Percentiles rank a stretch among this genome's conserved stretches.
Evolutionary conservation across 2,329 filamentous ascomycete species (phyloP).

Genomic region (Teratosphaeria viscida): DNA sequence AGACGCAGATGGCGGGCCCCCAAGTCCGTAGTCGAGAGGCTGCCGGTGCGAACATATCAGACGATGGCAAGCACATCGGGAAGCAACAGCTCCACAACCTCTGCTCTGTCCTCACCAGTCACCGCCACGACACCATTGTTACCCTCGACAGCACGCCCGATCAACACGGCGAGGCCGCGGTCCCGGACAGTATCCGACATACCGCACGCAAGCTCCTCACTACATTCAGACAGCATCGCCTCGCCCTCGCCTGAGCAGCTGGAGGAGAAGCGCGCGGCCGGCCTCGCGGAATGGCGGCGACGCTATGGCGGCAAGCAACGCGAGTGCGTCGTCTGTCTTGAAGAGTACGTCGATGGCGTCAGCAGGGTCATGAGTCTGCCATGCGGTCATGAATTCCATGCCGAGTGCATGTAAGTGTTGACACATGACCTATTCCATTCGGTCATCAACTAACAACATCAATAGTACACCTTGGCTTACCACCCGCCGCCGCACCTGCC

Average conservation of each 20-base stretch:
- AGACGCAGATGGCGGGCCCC: slow-evolving; percentile 91
- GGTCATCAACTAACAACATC: not conserved
- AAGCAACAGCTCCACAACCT: slow-evolving; percentile 40
- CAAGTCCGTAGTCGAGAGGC: slow-evolving; percentile 84
- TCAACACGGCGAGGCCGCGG: slow-evolving; percentile 46
- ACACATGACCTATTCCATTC: not conserved
- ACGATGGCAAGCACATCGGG: slow-evolving; percentile 58
- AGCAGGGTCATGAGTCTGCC: slow-evolving; percentile 94
- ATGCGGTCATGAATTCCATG: slow-evolving; percentile 96
- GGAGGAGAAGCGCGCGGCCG: slow-evolving; percentile 43
- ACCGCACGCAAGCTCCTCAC: slow-evolving; percentile 25
- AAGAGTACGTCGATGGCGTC: slow-evolving; percentile 91
- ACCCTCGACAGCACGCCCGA: slow-evolving; percentile 36
- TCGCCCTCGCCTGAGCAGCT: slow-evolving; percentile 27
- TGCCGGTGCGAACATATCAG: slow-evolving; percentile 93
- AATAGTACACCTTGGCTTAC: slow-evolving; percentile 88
- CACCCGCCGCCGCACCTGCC: slow-evolving; percentile 88
- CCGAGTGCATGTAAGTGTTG: slow-evolving; percentile 84
- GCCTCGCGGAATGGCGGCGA: slow-evolving; percentile 43
- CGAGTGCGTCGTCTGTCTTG: slow-evolving; percentile 92
- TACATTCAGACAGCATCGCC: slow-evolving; percentile 15
- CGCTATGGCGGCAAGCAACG: slow-evolving; percentile 57
- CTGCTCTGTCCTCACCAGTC: slow-evolving; percentile 15
- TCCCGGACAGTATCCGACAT: slow-evolving; percentile 56
- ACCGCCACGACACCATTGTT: slow-evolving; percentile 65